These are phyloP conservation scores for Claviceps citrina DNA, from an alignment of 2,329 filamentous ascomycete genomes.

Conservation along the genomic window DNA sequence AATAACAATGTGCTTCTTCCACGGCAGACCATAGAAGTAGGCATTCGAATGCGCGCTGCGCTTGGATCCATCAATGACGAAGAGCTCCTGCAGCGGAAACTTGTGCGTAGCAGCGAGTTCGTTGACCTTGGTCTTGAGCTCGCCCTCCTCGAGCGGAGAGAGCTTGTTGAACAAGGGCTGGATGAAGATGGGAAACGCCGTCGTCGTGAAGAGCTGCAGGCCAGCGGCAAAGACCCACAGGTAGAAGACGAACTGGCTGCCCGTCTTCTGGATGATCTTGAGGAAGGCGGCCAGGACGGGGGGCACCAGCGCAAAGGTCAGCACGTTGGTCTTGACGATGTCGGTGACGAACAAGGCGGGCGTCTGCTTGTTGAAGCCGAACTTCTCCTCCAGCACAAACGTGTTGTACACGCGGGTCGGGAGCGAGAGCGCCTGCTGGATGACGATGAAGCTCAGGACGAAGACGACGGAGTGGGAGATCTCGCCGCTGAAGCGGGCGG, in stretches of 20 bases:
- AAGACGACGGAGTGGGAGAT: conserved; percentile 90
- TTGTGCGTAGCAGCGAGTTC: conserved; percentile 65
- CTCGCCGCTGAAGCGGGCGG: conserved; percentile 70
- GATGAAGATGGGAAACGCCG: conserved; percentile 88
- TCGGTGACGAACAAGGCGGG: conserved; percentile 75
- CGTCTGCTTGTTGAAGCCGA: conserved; percentile 98
- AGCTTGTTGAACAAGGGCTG: conserved; percentile 97
- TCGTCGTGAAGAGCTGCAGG: conserved; percentile 87
- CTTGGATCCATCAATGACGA: conserved; percentile 88
- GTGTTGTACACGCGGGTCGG: conserved; percentile 82
- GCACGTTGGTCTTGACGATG: conserved; percentile 76
- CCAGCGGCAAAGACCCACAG: conserved; percentile 85
- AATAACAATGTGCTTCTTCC: conserved; percentile 99
- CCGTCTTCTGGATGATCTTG: conserved; percentile 85
- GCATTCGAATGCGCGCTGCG: conserved; percentile 77
- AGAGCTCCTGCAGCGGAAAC: conserved; percentile 83
- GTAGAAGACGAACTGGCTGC: conserved; percentile 93
- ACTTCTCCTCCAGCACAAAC: conserved; percentile 91
- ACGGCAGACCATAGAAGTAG: conserved; percentile 92
- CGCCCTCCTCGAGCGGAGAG: conserved; percentile 73
- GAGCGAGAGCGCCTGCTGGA: conserved; percentile 64
- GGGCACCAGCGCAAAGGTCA: conserved; percentile 64
- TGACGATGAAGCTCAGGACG: conserved; percentile 69
- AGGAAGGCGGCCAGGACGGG: conserved; percentile 87
- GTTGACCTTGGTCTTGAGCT: conserved; percentile 79